Conservation (phyloP, 352 stramenopile species). For the Phytophthora macrochlamydospora region DNA sequence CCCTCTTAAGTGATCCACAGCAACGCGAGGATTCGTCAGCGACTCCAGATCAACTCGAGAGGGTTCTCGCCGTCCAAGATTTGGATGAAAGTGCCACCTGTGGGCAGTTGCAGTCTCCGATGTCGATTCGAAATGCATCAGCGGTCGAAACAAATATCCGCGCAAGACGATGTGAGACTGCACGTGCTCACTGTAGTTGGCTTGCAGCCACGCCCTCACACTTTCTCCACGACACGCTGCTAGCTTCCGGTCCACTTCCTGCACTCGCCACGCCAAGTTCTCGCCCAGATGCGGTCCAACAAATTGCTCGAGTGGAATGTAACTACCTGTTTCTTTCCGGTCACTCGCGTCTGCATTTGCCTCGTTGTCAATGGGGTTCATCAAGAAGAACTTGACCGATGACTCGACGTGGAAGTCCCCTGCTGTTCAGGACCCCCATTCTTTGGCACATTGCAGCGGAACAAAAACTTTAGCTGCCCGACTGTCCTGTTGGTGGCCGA, state of each 20-base stretch:
- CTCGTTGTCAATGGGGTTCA: slow-evolving; percentile 41
- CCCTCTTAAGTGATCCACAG: slow-evolving; percentile 51
- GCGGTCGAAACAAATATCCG: slow-evolving; percentile 73
- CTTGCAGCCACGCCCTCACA: slow-evolving; percentile 55
- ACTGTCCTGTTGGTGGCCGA: slow-evolving; percentile 65
- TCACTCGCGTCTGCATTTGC: not conserved
- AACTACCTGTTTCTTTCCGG: not conserved
- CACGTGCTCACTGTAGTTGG: slow-evolving; percentile 58
- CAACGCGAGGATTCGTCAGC: slow-evolving; percentile 37
- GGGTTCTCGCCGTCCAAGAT: slow-evolving; percentile 7
- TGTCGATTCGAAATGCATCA: slow-evolving; percentile 51
- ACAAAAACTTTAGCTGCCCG: slow-evolving; percentile 80
- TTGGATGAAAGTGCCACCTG: slow-evolving; percentile 54
- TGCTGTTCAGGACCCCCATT: slow-evolving; percentile 7
- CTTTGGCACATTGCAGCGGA: slow-evolving; percentile 42
- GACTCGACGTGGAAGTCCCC: slow-evolving; percentile 72
- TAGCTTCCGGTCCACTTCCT: slow-evolving; percentile 73
- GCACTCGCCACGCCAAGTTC: slow-evolving; percentile 72
- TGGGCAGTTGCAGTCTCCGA: slow-evolving; percentile 46
- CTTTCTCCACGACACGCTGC: slow-evolving; percentile 59
- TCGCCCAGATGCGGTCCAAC: slow-evolving; percentile 75
- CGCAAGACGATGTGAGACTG: slow-evolving; percentile 62
- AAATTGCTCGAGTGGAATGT: slow-evolving; percentile 63
- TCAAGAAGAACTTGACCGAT: slow-evolving; percentile 83
- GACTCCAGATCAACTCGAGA: not conserved